Evolutionary conservation across 768 basidiomycete species (phyloP), one percentile per base, ranked within the genome.

Genomic region (Suillus sp.): DNA sequence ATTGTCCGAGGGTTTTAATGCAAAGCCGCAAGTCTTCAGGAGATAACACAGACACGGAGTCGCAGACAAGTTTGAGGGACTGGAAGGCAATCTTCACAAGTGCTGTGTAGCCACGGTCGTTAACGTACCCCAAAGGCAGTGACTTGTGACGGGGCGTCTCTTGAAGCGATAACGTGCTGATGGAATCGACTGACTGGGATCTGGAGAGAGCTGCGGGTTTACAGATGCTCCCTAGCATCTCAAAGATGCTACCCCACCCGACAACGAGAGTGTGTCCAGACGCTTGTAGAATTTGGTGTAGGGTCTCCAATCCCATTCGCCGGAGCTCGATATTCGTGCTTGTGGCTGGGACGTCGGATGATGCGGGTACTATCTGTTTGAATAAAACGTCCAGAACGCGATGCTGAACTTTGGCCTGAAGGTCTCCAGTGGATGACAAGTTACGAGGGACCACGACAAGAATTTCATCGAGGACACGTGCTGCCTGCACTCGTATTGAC

Each of bases 41-140:
- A 0, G 91, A 89, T 20, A 99, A 84, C 1, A 86, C 84, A 1
- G 93, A 89, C 9, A 98, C 84, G 2, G 93, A 93, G 72, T 99
- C 96, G 75, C 95, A 98, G 25, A 98, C 94, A 10, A 99, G 78
- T 6, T 93, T 98, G 64, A 99, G 78, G 0, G 93, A 96, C 65
- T 96, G 93, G 78, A 97, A 99, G 0, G 94, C 95, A 47, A 95
- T 92, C 75, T 97, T 92, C 56, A 98, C 89, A 13, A 97, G 83
- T 0, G 84, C 80, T 1, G 83, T 84, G 64, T 91, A 90, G 60
- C 85, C 87, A 70, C 87, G 92, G 70, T 92, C 90, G 59, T 76
- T 84, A 4, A 85, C 78, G 66, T 83, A 81, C 0, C 87, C 84
- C 35, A 88, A 69, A 5, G 85, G 86, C 5, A 84, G 76, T 2